phyloP scores from a whole-genome alignment of 805 yeast species.

The Candida incommunis region DNA sequence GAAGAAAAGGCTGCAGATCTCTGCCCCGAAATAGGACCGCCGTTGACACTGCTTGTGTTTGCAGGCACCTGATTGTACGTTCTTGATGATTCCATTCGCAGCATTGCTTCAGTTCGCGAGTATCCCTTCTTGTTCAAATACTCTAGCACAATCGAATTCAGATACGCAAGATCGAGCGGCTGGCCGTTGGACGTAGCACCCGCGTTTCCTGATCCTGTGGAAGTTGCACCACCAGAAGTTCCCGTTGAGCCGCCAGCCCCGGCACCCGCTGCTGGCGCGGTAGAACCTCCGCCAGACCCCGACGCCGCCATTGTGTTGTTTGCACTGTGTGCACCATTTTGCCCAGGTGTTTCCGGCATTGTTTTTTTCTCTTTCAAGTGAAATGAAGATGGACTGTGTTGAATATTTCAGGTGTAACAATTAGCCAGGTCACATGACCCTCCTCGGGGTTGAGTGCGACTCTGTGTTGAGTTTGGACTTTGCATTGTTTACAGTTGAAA shows the following conservation, averaged over 20 bases:
- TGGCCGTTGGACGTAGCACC: conserved; percentile 3
- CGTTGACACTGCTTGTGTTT: background rate
- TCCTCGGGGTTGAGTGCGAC: no score
- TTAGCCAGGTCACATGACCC: no score
- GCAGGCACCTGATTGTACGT: conserved; percentile 15
- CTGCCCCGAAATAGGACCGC: conserved; percentile 6
- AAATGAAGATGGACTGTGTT: no score
- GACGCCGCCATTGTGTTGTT: no score
- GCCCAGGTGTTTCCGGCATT: no score
- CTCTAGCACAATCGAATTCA: conserved; percentile 84
- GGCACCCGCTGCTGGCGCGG: background rate
- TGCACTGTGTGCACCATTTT: no score
- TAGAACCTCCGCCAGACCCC: no score
- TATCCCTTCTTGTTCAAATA: conserved; percentile 89
- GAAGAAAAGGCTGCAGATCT: conserved; percentile 6
- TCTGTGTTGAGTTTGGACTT: no score
- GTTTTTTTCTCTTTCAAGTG: no score
- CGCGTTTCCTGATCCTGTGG: conserved; percentile 10
- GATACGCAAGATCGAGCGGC: conserved; percentile 53
- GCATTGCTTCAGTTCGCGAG: conserved; percentile 85
- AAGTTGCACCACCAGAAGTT: conserved; percentile 9
- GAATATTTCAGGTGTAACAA: no score
- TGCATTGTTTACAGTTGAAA: no score
- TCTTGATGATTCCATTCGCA: conserved; percentile 55
- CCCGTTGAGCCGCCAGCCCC: background rate